phyloP scores from a whole-genome alignment of 371 early-diverging fungal genomes.

The Nematocida minor region DNA sequence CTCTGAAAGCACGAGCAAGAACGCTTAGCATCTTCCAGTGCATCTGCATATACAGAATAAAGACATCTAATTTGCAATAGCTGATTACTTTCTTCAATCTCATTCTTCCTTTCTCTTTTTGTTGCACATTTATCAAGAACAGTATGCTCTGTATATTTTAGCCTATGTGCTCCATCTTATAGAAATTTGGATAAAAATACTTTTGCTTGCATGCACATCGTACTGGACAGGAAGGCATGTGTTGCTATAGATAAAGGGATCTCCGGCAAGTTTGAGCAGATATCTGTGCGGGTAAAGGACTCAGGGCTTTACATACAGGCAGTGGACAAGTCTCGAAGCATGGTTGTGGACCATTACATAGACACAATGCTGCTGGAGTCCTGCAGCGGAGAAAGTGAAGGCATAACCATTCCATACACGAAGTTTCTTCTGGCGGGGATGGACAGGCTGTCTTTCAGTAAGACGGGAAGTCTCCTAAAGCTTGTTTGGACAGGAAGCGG shows the following conservation, averaged over 20 bases:
- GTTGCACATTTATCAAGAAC: too few relatives aligned
- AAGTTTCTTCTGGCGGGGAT: conserved; percentile 15
- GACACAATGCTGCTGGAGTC: conserved; percentile 8
- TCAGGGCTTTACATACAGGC: conserved; percentile 23
- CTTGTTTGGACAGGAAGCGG: conserved; percentile 9
- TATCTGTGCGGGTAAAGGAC: neutral
- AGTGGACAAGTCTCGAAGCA: conserved; percentile 7
- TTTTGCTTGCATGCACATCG: conserved; percentile 23
- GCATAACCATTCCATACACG: conserved; percentile 11
- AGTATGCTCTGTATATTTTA: too few relatives aligned
- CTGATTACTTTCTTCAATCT: too few relatives aligned
- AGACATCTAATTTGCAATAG: too few relatives aligned
- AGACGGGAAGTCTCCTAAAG: neutral
- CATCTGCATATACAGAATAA: too few relatives aligned
- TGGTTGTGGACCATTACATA: conserved; percentile 33
- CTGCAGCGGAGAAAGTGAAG: neutral
- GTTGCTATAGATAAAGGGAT: neutral
- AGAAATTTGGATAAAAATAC: conserved; percentile 1
- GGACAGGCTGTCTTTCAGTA: neutral
- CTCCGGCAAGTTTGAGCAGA: conserved; percentile 17
- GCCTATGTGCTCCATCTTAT: too few relatives aligned
- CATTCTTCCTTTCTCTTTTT: too few relatives aligned
- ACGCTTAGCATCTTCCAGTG: too few relatives aligned
- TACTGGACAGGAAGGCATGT: conserved; percentile 22
- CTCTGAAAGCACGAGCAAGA: too few relatives aligned